Evolutionary conservation across 2,329 filamentous ascomycete genomes (phyloP).

Genomic region (Aspergillus awamori): DNA sequence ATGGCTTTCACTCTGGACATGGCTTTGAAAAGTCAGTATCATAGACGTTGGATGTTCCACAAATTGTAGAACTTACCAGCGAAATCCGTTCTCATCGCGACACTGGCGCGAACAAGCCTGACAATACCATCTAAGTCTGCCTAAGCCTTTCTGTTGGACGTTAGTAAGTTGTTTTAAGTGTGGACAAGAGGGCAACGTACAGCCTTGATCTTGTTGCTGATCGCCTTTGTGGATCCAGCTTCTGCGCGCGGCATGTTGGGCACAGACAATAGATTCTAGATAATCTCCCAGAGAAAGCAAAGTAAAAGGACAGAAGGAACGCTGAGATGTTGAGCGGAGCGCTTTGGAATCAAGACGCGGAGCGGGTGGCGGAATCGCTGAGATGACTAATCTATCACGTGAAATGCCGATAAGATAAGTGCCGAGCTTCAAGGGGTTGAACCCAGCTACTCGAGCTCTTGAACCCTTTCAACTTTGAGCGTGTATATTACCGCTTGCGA

Average conservation of each 20-base stretch:
- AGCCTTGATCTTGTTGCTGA: conserved; percentile 87
- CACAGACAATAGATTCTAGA: background rate
- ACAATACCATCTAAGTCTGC: conserved; percentile 90
- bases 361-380: background rate
- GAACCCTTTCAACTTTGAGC: background rate
- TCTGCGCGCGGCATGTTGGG: conserved; percentile 85
- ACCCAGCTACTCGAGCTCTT: background rate
- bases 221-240: conserved; percentile 84
- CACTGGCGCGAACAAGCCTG: conserved; percentile 76
- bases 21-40: conserved; percentile 50
- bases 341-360: background rate
- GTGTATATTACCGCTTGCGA: too few relatives aligned
- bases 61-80: conserved; percentile 49
- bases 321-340: background rate
- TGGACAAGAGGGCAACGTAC: conserved; percentile 54
- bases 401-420: background rate
- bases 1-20: conserved; percentile 81
- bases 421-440: background rate
- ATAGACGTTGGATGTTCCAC: background rate
- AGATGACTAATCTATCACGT: background rate
- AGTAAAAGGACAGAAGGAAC: background rate
- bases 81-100: conserved; percentile 88
- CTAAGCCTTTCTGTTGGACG: conserved; percentile 51
- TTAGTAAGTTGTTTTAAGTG: conserved; percentile 12
- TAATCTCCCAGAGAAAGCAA: too few relatives aligned